Evolutionary conservation across 148 eudicot genomes (phyloP).

Genomic region (Tetragonia tetragonoides): DNA sequence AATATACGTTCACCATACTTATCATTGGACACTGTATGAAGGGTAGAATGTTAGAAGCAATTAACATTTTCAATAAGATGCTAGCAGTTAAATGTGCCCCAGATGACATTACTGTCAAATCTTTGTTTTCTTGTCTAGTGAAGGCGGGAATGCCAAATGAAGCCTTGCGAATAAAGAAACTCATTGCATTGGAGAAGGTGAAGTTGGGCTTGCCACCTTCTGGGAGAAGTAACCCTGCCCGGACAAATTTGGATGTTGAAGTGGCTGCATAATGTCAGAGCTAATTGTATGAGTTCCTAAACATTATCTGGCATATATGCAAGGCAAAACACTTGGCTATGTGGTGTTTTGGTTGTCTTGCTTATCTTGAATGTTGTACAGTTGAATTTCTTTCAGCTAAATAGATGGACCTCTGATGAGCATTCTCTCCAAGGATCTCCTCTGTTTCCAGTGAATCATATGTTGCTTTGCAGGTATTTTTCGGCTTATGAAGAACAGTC

Average conservation of each 20-base stretch:
- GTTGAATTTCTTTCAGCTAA: background rate
- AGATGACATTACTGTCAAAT: slow-evolving; percentile 63
- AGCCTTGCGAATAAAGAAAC: slow-evolving; percentile 58
- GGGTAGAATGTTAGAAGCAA: slow-evolving; percentile 83
- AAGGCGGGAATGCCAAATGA: slow-evolving; percentile 92
- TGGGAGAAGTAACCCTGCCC: slow-evolving; percentile 26
- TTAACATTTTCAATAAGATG: slow-evolving; percentile 69
- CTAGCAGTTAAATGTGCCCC: slow-evolving; percentile 65
- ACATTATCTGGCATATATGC: background rate
- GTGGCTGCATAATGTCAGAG: slow-evolving; percentile 48
- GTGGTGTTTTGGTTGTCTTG: background rate
- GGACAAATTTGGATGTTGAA: slow-evolving; percentile 43
- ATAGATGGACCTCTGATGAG: background rate
- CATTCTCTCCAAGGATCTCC: background rate
- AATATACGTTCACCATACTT: slow-evolving; percentile 85
- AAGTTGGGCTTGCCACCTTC: slow-evolving; percentile 35
- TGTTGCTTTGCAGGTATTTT: slow-evolving; percentile 1
- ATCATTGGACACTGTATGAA: slow-evolving; percentile 94
- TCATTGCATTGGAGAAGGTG: slow-evolving; percentile 33
- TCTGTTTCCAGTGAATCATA: background rate
- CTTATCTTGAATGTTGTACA: background rate
- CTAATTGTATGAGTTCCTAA: background rate
- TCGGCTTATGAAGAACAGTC: slow-evolving; percentile 1
- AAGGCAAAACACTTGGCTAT: background rate
- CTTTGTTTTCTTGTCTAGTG: slow-evolving; percentile 61